Evolutionary conservation across 2,329 filamentous ascomycete genomes (phyloP), one percentile per base, ranked within the genome.

Genomic region (Lecanicillium sp.): DNA sequence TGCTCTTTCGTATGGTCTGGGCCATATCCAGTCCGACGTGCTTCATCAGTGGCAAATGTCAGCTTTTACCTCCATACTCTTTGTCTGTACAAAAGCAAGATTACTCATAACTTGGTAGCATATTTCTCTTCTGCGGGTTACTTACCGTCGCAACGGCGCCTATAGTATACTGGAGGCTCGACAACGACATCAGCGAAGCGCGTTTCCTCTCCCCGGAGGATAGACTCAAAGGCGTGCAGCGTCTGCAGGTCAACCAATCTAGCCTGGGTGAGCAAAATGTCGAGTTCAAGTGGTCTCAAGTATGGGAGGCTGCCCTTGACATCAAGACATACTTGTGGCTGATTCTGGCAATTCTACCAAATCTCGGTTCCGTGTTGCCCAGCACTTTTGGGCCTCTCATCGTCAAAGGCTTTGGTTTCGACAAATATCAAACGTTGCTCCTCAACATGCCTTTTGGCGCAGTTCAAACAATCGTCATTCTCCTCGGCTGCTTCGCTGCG

Each of bases 241-340:
- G 85, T 1, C 74, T 90, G 6, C 69, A 83, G 0, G 68, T 76
- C 18, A 90, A 90, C 48, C 77, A 86, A 53, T 84, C 85, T 43
- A 84, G 84, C 0, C 78, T 84, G n/a, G 80, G 79, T 2, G 82
- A 77, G 44, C 77, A n/a, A n/a, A n/a, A n/a, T n/a, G n/a, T 78
- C 45, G 70, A 82, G 45, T 83, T 81, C 58, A 82, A 82, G 45
- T 65, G 71, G 60, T 68, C 72, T 14, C 85, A 90, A 45, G 63
- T 83, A 2, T 65, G 71, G n/a, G 69, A 75, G 43, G 55, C 61
- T 0, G 47, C 64, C 3, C 42, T 64, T 0, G 71, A 75, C 36
- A 58, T 63, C 9, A 73, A 74, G 53, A 70, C 64, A 0, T 73
- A 75, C 50, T 64, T 83, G 4, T 83, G 76, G 63, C 60, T 80